These are phyloP conservation scores for Mucor plumbeus DNA, from an alignment of 371 early-diverging fungal species.

Conservation along the genomic window DNA sequence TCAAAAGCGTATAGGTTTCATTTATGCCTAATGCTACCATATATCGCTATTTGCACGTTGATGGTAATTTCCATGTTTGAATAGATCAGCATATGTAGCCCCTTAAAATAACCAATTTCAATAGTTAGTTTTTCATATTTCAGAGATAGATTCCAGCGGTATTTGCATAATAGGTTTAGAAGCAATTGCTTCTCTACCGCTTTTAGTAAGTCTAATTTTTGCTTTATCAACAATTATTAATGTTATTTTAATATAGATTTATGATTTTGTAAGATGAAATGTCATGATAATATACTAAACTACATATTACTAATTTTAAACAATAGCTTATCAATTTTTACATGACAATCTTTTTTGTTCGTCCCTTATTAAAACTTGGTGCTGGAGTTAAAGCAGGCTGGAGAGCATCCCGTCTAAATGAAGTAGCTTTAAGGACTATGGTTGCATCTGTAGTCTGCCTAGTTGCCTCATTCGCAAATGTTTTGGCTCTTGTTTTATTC, in stretches of 20 bases:
- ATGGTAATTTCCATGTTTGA: conserved; percentile 36
- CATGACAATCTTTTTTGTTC: conserved; percentile 55
- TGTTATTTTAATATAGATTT: conserved; percentile 28
- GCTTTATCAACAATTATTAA: background rate
- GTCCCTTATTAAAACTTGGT: conserved; percentile 41
- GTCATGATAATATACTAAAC: background rate
- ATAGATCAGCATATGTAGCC: background rate
- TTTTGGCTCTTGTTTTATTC: conserved; percentile 44
- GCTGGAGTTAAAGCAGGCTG: conserved; percentile 31
- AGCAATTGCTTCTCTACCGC: conserved; percentile 47
- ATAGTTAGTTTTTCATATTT: conserved; percentile 51
- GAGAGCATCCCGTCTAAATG: conserved; percentile 47
- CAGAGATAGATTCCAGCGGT: conserved; percentile 42
- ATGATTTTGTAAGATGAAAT: conserved; percentile 47
- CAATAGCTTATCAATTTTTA: conserved; percentile 50
- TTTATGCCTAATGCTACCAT: conserved; percentile 35
- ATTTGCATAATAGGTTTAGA: conserved; percentile 54
- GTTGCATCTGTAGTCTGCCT: conserved; percentile 56
- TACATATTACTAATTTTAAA: background rate
- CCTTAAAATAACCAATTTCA: conserved; percentile 4
- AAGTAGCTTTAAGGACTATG: conserved; percentile 54
- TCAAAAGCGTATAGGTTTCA: conserved; percentile 48
- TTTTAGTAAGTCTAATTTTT: conserved; percentile 40
- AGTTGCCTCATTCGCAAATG: conserved; percentile 56
- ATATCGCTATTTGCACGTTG: conserved; percentile 49